A percentile compares a stretch with the other conserved stretches of the same genome.
These are phyloP conservation scores for Coffea canephora DNA, from an alignment of 257 asterid species.

Conservation along the genomic window DNA sequence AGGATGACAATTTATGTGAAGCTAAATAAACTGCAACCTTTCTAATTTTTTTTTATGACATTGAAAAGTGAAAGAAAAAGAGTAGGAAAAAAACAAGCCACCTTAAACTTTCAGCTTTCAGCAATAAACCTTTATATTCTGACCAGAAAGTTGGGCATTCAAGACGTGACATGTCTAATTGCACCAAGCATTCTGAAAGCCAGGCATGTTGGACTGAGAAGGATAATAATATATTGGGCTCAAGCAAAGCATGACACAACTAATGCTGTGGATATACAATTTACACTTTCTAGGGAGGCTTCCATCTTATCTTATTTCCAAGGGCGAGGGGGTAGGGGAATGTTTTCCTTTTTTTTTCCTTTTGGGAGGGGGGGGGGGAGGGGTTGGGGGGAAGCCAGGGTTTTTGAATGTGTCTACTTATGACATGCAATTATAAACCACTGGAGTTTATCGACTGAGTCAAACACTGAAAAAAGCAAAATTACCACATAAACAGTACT, in stretches of 20 bases:
- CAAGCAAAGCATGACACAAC: not conserved
- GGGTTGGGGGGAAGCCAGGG: too few species aligned
- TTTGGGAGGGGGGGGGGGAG: too few species aligned
- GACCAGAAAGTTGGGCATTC: not conserved
- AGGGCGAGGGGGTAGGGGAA: too few species aligned
- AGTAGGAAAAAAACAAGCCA: not conserved
- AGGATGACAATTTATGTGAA: not conserved
- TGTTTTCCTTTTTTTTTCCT: too few species aligned
- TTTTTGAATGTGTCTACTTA: too few species aligned
- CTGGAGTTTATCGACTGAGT: not conserved
- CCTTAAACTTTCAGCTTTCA: not conserved
- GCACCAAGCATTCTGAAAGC: conserved; percentile 2
- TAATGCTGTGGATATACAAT: not conserved
- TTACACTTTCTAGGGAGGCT: not conserved
- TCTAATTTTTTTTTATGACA: not conserved
- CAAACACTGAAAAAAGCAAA: not conserved
- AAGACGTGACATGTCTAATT: not conserved
- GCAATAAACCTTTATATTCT: not conserved
- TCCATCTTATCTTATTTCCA: too few species aligned
- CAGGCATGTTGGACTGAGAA: not conserved
- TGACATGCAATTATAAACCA: not conserved
- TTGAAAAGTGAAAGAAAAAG: not conserved
- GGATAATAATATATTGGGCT: not conserved
- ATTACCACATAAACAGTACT: not conserved
- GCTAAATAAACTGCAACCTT: not conserved